Base-by-base conservation (phyloP, 1,284 basidiomycete genomes). In the Tremellales sp. region DNA sequence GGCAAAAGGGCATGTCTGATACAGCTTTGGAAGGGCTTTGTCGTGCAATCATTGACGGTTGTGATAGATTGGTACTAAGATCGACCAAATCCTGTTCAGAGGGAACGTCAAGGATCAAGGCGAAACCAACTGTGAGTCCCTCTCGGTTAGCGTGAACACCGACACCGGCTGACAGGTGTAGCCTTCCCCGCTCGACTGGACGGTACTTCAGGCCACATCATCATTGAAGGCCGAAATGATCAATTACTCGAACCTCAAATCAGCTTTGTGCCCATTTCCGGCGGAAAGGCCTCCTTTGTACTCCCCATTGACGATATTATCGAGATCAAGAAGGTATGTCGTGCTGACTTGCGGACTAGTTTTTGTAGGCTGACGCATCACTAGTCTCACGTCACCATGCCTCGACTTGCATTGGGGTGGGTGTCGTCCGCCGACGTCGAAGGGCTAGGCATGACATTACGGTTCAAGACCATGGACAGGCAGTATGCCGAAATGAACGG, bases 401-500 rank as follows among this genome's bases (percentile, higher is more conserved):
- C 72, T 3, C 68, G 75, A 11, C 61, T 73, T 12, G 71, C 73
- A 1, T 66, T 76, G 11, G 75, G 73, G 0, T 75, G 72, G 69
- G 72, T 66, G 4, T 71, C 72, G 6, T 69, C 71, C 17, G 68
- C 68, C 10, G 70, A 70, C 19, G 58, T 76, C 39, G 71, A 75
- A 52, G 66, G 66, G 11, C 67, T 74, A 41, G 74, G 73, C 15
- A 46, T 76, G 46, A 60, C 62, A 2, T 43, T 73, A 21, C 57
- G 69, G 13, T 64, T 71, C 60, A 70, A 70, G 48, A 50, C 61
- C n/a, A 43, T 46, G 5, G 46, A 53, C 24, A 51, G 61, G 44
- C 56, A 62, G 44, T 43, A 56, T 10, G 44, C 29, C 13, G 65
- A 68, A 42, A 39, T 43, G 23, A 39, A 46, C 4, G 60, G 54